These are phyloP conservation scores for Dothistroma septosporum DNA, from an alignment of 2,329 filamentous ascomycete species.

Conservation along the genomic window DNA sequence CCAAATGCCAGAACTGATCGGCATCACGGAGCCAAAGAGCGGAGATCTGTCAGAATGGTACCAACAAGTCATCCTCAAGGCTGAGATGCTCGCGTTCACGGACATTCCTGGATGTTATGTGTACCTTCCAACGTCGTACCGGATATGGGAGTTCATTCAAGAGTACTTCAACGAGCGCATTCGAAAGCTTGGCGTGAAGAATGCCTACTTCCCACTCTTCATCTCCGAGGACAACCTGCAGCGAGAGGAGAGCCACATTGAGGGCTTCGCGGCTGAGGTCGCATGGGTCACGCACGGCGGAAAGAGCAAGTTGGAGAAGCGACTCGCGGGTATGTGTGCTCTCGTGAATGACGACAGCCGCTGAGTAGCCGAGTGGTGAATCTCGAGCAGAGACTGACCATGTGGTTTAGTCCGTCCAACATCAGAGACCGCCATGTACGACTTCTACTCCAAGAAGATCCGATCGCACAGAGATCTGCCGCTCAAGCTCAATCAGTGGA, in stretches of 20 bases:
- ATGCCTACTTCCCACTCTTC: constrained; percentile 96
- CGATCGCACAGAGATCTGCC: constrained; percentile 92
- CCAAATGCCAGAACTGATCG: constrained; percentile 57
- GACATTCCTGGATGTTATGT: constrained; percentile 98
- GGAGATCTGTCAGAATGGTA: constrained; percentile 94
- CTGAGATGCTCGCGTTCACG: constrained; percentile 97
- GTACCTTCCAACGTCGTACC: constrained; percentile 66
- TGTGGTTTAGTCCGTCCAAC: constrained; percentile 58
- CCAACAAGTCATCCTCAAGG: constrained; percentile 94
- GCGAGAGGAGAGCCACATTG: constrained; percentile 89
- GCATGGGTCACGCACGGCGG: constrained; percentile 89
- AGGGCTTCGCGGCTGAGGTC: constrained; percentile 94
- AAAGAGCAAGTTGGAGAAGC: constrained; percentile 84
- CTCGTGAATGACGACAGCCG: not conserved
- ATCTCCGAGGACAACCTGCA: constrained; percentile 83
- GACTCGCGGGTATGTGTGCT: constrained; percentile 46
- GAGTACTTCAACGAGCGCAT: constrained; percentile 62
- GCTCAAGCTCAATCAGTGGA: constrained; percentile 95
- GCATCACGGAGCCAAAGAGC: constrained; percentile 79
- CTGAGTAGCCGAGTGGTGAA: not conserved
- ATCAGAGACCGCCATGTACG: constrained; percentile 82
- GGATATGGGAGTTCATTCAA: constrained; percentile 65
- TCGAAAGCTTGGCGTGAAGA: constrained; percentile 86
- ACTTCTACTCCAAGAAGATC: constrained; percentile 96
- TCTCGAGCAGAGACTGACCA: not conserved